Conservation (phyloP, 129 eudicot species). For the Tanacetum coccineum region DNA sequence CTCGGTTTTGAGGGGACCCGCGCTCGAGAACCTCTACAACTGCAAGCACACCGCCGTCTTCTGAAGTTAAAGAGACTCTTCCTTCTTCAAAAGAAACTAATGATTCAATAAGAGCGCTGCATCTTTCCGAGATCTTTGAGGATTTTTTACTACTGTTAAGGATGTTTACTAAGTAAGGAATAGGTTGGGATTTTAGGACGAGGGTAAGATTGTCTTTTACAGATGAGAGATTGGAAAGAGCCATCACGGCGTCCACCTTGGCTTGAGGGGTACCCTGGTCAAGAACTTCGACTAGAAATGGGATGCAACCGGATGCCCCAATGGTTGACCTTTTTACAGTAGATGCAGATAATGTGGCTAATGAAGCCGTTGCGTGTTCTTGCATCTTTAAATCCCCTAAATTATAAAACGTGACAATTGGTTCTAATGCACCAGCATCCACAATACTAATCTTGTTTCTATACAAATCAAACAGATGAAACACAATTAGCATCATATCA, state of each 20-base stretch:
- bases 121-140: constrained; percentile 69
- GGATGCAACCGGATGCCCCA: constrained; percentile 72
- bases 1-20: constrained; percentile 83
- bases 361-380: constrained; percentile 78
- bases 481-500: no score
- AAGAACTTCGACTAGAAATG: constrained; percentile 61
- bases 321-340: constrained; percentile 62
- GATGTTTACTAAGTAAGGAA: constrained; percentile 52
- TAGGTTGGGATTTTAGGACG: constrained; percentile 61
- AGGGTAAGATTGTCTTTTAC: constrained; percentile 46
- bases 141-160: constrained; percentile 69
- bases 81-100: constrained; percentile 62
- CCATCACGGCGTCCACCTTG: constrained; percentile 74
- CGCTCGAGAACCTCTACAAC: constrained; percentile 84
- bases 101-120: constrained; percentile 72
- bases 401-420: constrained; percentile 57
- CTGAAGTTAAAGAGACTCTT: constrained; percentile 46
- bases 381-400: constrained; percentile 46
- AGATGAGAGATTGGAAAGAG: constrained; percentile 85
- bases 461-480: constrained; percentile 28
- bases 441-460: constrained; percentile 82
- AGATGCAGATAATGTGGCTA: constrained; percentile 86
- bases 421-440: constrained; percentile 72
- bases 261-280: constrained; percentile 57
- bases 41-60: constrained; percentile 87